A percentile compares a stretch with the other conserved stretches of the same genome.
Evolutionary conservation across 139 green algal genomes (phyloP).

Genomic region (Mychonastes homosphaera): DNA sequence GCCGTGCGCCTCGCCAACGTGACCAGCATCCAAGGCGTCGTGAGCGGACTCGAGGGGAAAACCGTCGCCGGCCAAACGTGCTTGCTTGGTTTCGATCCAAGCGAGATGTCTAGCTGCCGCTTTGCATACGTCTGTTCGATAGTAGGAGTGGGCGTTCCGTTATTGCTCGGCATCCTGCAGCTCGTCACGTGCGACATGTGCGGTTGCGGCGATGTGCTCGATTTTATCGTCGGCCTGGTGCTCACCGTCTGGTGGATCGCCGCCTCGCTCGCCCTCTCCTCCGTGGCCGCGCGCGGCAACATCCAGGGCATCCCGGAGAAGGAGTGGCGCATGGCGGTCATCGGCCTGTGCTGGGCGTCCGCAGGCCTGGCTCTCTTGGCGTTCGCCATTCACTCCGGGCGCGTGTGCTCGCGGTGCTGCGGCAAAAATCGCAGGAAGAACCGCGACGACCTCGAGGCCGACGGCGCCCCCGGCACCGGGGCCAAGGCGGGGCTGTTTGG

Average conservation of each 20-base stretch:
- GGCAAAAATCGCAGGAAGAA: background rate
- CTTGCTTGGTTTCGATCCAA: too few relatives aligned
- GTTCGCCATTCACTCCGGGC: constrained; percentile 12
- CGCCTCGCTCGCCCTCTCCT: constrained; percentile 7
- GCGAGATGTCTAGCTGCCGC: too few relatives aligned
- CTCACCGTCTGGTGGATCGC: constrained; percentile 15
- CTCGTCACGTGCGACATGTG: constrained; percentile 20
- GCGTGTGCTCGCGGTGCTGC: constrained; percentile 14
- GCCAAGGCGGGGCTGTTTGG: constrained; percentile 7
- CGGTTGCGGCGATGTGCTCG: constrained; percentile 15
- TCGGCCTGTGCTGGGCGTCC: constrained; percentile 13
- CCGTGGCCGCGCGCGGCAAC: background rate
- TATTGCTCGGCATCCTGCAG: too few relatives aligned
- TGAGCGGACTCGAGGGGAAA: too few relatives aligned
- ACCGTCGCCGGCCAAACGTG: too few relatives aligned
- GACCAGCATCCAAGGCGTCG: too few relatives aligned
- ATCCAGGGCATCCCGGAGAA: background rate
- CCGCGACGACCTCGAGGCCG: background rate
- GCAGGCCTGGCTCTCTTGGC: constrained; percentile 12
- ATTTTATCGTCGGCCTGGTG: constrained; percentile 9
- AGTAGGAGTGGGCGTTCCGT: too few relatives aligned
- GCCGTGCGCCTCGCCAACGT: too few relatives aligned
- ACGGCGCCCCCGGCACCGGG: too few relatives aligned
- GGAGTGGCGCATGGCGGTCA: constrained; percentile 17
- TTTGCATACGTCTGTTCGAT: too few relatives aligned